Evolutionary conservation across 2,329 filamentous ascomycete species (phyloP), one percentile per base, ranked within the genome.

Genomic region (Curvularia verruculosa): DNA sequence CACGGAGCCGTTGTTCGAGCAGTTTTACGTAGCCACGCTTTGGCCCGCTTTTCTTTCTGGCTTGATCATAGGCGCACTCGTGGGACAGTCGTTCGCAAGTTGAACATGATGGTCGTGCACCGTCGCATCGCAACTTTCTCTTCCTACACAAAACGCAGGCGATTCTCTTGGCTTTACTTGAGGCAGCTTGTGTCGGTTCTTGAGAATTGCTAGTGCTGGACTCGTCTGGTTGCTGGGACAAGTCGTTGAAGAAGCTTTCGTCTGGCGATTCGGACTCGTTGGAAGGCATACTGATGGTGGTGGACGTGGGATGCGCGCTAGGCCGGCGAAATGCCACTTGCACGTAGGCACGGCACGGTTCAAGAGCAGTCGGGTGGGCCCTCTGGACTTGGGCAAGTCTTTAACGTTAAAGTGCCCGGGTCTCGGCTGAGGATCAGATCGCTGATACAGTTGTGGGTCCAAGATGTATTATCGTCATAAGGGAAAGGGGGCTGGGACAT

Each of bases 21-120:
- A 92, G 89, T 81, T 96, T 96, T 60, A 96, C 93, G 74, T 97
- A 96, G 68, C 93, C 93, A 73, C 93, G 85, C 81, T 96, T 96
- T 2, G 93, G 93, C 2, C 93, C 93, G 75, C 92, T 96, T 85
- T 96, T 96, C 79, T 92, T 91, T 74, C 93, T 86, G 68, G 94
- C 89, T 79, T 96, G 92, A 73, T 96, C 92, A 73, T 96, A 96
- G 59, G 90, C 88, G 79, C 93, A 96, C 53, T 89, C 85, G 77
- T 97, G 93, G 41, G 90, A 88, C 49, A 96, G 81, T n/a, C 93
- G 84, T 29, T 90, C 87, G 77, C 93, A 97, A 24, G 92, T 96
- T 68, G 89, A 92, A 74, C 93, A 96, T 66, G 89, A 91, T 21
- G 93, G 93, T 62, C 90, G 88, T 51, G 85, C 81, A 36, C 92